These are phyloP conservation scores for Acacia pycnantha DNA, from an alignment of 331 rosid genomes.

Conservation along the genomic window DNA sequence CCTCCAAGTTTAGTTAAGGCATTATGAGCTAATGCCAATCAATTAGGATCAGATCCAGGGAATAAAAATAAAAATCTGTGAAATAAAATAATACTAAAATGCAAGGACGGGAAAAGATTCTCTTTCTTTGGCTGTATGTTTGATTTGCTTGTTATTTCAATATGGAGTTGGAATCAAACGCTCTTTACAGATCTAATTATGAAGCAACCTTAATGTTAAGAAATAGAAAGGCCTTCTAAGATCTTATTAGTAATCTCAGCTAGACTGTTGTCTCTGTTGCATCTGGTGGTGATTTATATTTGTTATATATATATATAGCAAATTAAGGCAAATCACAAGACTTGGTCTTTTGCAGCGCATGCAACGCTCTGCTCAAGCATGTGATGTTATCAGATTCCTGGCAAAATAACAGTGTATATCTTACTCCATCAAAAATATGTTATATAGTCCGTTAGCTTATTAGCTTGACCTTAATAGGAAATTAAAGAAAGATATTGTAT, in stretches of 20 bases:
- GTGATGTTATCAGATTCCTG: conserved; percentile 39
- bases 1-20: not conserved
- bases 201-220: not conserved
- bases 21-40: conserved; percentile 8
- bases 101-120: not conserved
- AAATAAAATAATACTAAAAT: not conserved
- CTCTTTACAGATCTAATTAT: conserved; percentile 9
- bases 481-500: not conserved
- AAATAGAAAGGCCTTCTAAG: not conserved
- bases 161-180: conserved; percentile 16
- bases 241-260: conserved; percentile 11
- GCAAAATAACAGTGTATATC: not conserved
- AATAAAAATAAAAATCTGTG: not conserved
- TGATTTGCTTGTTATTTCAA: not conserved
- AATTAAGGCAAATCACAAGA: conserved; percentile 28
- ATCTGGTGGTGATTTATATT: conserved; percentile 1
- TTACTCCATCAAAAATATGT: not conserved
- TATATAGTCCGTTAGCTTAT: not conserved
- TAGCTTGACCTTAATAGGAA: not conserved
- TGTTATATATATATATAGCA: conserved; percentile 8
- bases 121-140: not conserved
- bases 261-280: conserved; percentile 38
- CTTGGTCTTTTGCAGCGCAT: conserved; percentile 35
- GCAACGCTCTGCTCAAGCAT: conserved; percentile 38
- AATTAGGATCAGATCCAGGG: conserved; percentile 23